These are phyloP conservation scores for Ophiostoma australiae DNA, from an alignment of 2,329 filamentous ascomycete species.

Conservation along the genomic window DNA sequence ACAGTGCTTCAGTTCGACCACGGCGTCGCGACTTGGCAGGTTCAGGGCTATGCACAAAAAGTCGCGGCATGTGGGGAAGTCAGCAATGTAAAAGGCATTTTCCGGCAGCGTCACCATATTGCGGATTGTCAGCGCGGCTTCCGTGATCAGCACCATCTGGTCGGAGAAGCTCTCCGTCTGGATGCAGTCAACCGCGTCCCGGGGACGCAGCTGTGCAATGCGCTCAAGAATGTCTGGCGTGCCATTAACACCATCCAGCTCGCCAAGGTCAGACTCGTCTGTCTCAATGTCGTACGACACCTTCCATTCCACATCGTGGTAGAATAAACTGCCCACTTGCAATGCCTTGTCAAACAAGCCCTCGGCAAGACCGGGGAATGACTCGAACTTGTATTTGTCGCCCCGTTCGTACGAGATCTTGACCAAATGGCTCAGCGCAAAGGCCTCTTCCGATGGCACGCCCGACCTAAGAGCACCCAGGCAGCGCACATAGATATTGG, in stretches of 20 bases:
- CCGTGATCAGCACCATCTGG: constrained; percentile 69
- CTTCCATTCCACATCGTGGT: constrained; percentile 69
- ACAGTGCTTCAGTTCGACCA: constrained; percentile 84
- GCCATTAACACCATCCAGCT: constrained; percentile 56
- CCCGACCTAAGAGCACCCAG: constrained; percentile 77
- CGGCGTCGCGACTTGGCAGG: constrained; percentile 64
- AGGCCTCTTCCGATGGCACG: constrained; percentile 78
- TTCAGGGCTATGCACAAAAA: constrained; percentile 77
- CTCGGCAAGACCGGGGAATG: constrained; percentile 83
- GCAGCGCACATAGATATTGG: constrained; percentile 87
- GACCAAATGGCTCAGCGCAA: constrained; percentile 85
- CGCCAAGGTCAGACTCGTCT: constrained; percentile 51
- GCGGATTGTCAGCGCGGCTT: constrained; percentile 79
- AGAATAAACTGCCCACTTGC: constrained; percentile 72
- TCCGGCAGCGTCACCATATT: constrained; percentile 95
- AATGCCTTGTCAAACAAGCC: constrained; percentile 80
- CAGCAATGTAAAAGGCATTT: constrained; percentile 76
- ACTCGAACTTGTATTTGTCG: constrained; percentile 93
- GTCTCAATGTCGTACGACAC: constrained; percentile 58
- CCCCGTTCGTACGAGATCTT: constrained; percentile 93
- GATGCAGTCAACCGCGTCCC: constrained; percentile 61
- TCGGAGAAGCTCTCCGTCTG: constrained; percentile 67
- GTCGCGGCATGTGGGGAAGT: constrained; percentile 70
- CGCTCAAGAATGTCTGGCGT: constrained; percentile 68
- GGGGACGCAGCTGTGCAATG: constrained; percentile 58